Evolutionary conservation across 2,329 filamentous ascomycete genomes (phyloP).

Genomic region (Hypoxylon sp.): DNA sequence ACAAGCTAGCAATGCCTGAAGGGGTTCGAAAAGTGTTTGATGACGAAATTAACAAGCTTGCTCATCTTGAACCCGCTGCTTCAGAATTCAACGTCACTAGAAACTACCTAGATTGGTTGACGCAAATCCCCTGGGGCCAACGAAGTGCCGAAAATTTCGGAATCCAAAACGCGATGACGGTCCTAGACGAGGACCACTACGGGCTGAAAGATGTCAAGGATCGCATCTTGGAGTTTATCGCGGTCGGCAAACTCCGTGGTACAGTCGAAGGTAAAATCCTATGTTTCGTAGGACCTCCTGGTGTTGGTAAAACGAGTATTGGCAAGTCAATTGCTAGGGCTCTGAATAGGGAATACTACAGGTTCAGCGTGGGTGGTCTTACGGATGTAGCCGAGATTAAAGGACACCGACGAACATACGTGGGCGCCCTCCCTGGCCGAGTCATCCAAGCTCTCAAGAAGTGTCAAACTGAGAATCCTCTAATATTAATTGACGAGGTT

Average conservation of each 20-base stretch:
- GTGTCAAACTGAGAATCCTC: constrained; percentile 97
- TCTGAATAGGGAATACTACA: constrained; percentile 95
- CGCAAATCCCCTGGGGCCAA: constrained; percentile 97
- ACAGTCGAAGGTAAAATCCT: constrained; percentile 99
- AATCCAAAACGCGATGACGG: constrained; percentile 88
- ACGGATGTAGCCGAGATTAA: constrained; percentile 99
- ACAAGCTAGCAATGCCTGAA: constrained; percentile 95
- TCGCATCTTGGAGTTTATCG: constrained; percentile 97
- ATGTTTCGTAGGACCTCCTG: constrained; percentile 96
- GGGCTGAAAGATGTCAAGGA: constrained; percentile 98
- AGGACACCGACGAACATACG: constrained; percentile 94
- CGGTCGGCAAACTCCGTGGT: constrained; percentile 94
- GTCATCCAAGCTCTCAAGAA: constrained; percentile 99
- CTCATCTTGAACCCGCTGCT: constrained; percentile 92
- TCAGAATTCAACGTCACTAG: constrained; percentile 99
- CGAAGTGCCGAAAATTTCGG: constrained; percentile 96
- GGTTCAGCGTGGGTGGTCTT: constrained; percentile 96
- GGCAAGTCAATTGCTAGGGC: constrained; percentile 97
- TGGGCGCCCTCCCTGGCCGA: constrained; percentile 92
- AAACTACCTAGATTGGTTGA: constrained; percentile 99
- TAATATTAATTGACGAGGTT: constrained; percentile 96
- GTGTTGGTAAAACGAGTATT: constrained; percentile 98
- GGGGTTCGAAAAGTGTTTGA: constrained; percentile 97
- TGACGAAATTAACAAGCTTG: constrained; percentile 96
- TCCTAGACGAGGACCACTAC: constrained; percentile 96